Evolutionary conservation across 257 asterid species (phyloP).

Genomic region (Verbena officinalis): DNA sequence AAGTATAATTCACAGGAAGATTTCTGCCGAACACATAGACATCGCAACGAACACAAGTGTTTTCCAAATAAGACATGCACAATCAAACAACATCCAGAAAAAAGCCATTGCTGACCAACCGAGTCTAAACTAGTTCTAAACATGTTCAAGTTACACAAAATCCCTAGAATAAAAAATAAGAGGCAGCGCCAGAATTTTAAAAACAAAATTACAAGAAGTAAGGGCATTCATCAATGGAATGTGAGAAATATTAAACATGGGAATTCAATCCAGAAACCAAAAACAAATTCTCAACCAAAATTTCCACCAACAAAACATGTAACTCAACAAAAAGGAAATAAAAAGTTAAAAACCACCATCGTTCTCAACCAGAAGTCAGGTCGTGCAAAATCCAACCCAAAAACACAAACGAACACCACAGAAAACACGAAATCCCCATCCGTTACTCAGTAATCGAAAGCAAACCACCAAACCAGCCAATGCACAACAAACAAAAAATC

Average conservation of each 20-base stretch:
- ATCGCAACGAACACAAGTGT: not conserved
- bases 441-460: not conserved
- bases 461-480: not conserved
- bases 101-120: not conserved
- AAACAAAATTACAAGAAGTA: no score
- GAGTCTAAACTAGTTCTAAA: slow-evolving; percentile 4
- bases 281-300: not conserved
- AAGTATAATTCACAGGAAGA: not conserved
- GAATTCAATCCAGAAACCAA: not conserved
- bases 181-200: no score
- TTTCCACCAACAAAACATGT: not conserved
- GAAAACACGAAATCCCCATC: slow-evolving; percentile 4
- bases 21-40: not conserved
- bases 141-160: not conserved
- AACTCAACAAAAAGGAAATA: not conserved
- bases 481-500: slow-evolving; percentile 4
- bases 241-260: not conserved
- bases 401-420: slow-evolving; percentile 13
- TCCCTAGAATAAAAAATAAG: not conserved
- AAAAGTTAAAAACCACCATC: not conserved
- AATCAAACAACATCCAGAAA: not conserved
- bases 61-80: not conserved
- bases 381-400: slow-evolving; percentile 27
- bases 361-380: not conserved
- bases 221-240: not conserved